Evolutionary conservation across 192 early-diverging fungal species (phyloP), one percentile per base, ranked within the genome.

Genomic region (Linnemannia exigua): DNA sequence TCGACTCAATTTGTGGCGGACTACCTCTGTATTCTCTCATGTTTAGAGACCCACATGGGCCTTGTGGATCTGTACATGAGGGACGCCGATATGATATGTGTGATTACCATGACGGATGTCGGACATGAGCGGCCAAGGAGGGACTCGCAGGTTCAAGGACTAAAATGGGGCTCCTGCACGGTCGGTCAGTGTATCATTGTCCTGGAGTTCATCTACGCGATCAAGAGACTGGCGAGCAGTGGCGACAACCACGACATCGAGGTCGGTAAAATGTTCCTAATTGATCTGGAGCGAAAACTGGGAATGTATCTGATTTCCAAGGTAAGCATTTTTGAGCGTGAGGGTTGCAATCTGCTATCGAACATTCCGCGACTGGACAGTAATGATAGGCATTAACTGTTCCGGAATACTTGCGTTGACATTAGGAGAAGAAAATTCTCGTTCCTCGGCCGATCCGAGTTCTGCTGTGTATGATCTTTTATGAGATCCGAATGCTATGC

Each of bases 401-500:
- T 44, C 5, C 41, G 41, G 41, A 44, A 44, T 44, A 44, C 22
- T 44, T 20, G 5, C 46, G 48, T 3, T 22, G 36, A 58, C 19
- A 71, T 28, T 66, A 89, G 88, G 91, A 93, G 66, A 91, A 90
- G 51, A 79, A 51, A 15, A 81, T 79, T 35, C 72, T 90, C 20
- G 80, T 93, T 12, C 90, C 91, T 0, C 70, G 90, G 12, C 91
- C 92, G 14, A 74, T 92, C 16, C 81, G 92, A 8, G 88, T 91
- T 0, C 80, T 93, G 33, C 47, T 92, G 5, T 87, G 88, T 37
- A 82, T 89, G 61, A 72, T 93, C 6, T 91, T 93, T 69, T 76
- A 87, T 16, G 90, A 93, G 50, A 92, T 91, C 54, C 80, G 92
- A 16, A 89, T 92, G 73, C 88, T 90, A 58, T 93, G 92, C 54